Evolutionary conservation across 495 filamentous ascomycete species (phyloP), one percentile per base, ranked within the genome.

Genomic region (Jackrogersella multiformis): DNA sequence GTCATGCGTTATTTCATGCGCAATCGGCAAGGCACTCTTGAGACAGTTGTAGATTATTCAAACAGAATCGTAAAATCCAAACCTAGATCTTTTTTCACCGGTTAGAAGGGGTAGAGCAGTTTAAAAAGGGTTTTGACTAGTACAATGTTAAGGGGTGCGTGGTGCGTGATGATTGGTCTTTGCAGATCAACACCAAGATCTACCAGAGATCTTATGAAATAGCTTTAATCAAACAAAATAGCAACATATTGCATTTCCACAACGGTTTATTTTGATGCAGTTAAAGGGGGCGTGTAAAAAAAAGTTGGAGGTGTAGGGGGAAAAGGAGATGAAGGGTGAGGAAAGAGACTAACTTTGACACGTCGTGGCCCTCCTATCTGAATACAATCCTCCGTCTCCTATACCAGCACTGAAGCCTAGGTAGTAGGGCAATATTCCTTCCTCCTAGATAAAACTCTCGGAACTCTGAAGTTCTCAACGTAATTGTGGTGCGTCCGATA

Each of bases 1-100:
- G 20, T 64, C 61, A 64, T 66, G 38, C 55, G 24, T 52, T 61
- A 41, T 18, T 30, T 66, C 28, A 45, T 48, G 51, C 58, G 51
- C 13, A 53, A 46, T 9, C 30, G 18, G 36, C 30, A 30, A 42
- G 52, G 36, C 21, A 13, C 41, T 28, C 51, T 51, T 44, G 28
- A 35, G 12, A 28, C 13, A 13, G 23, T 28, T 5, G 30, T 48
- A 18, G 51, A 48, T 39, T 6, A n/a, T n/a, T 46, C 26, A 15
- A 20, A 41, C 5, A 1, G 36, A 49, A 30, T 39, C n/a, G 28
- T 51, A 21, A 48, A 21, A 1, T 13, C 24, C 18, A 21, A 18
- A 15, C 20, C n/a, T 1, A 23, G 30, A 6, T 18, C 41, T 55
- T 41, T 51, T 64, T 10, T 18, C 45, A n/a, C n/a, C 9, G 13